These are phyloP conservation scores for Sordaria brevicollis DNA, from an alignment of 495 filamentous ascomycete genomes.

Conservation along the genomic window DNA sequence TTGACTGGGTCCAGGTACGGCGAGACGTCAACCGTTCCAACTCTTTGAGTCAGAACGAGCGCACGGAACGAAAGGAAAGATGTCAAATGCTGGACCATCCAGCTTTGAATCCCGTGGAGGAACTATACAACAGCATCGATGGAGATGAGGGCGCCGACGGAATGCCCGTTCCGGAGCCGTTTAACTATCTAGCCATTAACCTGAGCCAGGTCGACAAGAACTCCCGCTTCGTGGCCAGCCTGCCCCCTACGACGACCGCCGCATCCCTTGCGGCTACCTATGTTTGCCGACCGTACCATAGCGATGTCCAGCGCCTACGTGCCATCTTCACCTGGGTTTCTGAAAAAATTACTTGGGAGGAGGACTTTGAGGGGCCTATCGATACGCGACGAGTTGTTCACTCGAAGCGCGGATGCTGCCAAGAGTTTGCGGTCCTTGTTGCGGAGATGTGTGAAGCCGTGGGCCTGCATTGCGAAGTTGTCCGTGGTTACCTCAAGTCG, in stretches of 20 bases:
- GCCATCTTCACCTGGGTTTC: constrained; percentile 96
- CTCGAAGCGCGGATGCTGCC: constrained; percentile 71
- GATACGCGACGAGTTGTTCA: constrained; percentile 78
- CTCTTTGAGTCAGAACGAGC: constrained; percentile 80
- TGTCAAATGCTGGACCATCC: constrained; percentile 92
- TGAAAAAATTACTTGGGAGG: constrained; percentile 94
- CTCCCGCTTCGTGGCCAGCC: constrained; percentile 75
- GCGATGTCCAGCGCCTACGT: constrained; percentile 83
- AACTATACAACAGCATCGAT: constrained; percentile 72
- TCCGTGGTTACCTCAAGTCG: constrained; percentile 80
- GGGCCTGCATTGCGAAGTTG: constrained; percentile 73
- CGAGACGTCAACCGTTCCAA: constrained; percentile 93
- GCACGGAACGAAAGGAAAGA: constrained; percentile 74
- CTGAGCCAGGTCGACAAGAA: constrained; percentile 87
- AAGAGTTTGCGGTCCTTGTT: constrained; percentile 83
- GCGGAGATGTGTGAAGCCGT: constrained; percentile 89
- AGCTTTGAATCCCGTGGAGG: constrained; percentile 79
- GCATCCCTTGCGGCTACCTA: constrained; percentile 81
- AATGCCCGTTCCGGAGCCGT: constrained; percentile 68
- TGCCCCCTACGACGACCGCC: constrained; percentile 85
- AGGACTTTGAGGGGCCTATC: constrained; percentile 68
- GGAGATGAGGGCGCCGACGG: constrained; percentile 88
- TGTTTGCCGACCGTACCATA: constrained; percentile 88
- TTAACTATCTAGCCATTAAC: constrained; percentile 71
- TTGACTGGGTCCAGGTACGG: constrained; percentile 93